Evolutionary conservation across 2,329 filamentous ascomycete species (phyloP).

Genomic region (Xylariales sp.): DNA sequence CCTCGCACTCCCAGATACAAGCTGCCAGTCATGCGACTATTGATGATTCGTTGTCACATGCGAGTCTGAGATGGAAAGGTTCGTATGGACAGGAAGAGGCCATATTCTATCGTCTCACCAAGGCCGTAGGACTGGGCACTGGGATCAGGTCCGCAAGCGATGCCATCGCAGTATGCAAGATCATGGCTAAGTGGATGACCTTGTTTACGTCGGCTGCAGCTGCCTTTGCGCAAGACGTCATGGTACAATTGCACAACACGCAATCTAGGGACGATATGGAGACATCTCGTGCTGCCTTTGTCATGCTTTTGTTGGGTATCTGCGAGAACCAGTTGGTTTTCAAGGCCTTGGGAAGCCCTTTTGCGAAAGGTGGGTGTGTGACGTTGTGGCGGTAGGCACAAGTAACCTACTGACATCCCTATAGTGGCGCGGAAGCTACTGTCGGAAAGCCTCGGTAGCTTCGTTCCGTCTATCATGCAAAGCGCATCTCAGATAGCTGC

Average conservation of each 20-base stretch:
- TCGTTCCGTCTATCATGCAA: constrained; percentile 54
- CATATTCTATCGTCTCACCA: constrained; percentile 88
- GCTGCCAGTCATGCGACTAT: constrained; percentile 13
- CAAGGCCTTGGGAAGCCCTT: constrained; percentile 45
- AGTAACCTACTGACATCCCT: constrained; percentile 7
- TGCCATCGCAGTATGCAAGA: constrained; percentile 44
- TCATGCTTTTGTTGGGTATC: constrained; percentile 57
- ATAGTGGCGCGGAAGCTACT: constrained; percentile 44
- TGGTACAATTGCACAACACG: constrained; percentile 39
- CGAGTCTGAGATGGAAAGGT: constrained; percentile 42
- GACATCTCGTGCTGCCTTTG: constrained; percentile 56
- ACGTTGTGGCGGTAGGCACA: too few relatives aligned
- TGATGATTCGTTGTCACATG: constrained; percentile 16
- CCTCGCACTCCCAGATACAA: constrained; percentile 37
- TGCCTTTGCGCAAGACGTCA: constrained; percentile 42
- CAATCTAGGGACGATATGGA: constrained; percentile 54
- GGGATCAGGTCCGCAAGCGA: constrained; percentile 42
- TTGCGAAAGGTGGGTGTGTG: constrained; percentile 44
- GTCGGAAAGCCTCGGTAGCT: constrained; percentile 45
- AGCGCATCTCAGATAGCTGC: constrained; percentile 48
- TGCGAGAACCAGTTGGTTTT: constrained; percentile 56
- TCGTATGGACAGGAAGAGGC: constrained; percentile 74
- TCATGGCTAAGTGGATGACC: constrained; percentile 55
- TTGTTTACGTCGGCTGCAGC: constrained; percentile 49
- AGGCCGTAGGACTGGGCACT: constrained; percentile 63